A percentile compares a stretch with the other conserved stretches of the same genome.
Evolutionary conservation across 768 basidiomycete species (phyloP).

Genomic region (Tricholomella constricta): DNA sequence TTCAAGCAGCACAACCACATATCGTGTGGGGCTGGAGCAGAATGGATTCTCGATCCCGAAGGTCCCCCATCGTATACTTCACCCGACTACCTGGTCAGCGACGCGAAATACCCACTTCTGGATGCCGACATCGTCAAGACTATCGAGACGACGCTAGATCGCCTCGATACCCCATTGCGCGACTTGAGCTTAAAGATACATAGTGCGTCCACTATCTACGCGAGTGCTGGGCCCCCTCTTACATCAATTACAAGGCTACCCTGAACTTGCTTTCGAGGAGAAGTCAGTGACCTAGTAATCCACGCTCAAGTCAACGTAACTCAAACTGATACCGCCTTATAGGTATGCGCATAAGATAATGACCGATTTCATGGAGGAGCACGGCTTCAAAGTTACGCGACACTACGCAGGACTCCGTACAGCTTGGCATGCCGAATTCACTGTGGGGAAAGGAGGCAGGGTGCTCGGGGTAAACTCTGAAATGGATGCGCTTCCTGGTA

Average conservation of each 20-base stretch:
- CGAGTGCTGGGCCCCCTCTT: neutral
- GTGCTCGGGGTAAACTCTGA: conserved; percentile 81
- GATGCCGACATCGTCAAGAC: conserved; percentile 46
- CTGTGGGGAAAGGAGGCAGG: conserved; percentile 58
- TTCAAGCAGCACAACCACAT: neutral
- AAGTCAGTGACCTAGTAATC: conserved; percentile 38
- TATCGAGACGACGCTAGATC: conserved; percentile 56
- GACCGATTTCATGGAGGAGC: conserved; percentile 63
- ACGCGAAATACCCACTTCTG: conserved; percentile 16
- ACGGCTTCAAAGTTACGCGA: conserved; percentile 71
- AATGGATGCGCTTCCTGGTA: conserved; percentile 64
- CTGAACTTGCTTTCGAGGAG: conserved; percentile 69
- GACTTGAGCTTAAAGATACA: conserved; percentile 72
- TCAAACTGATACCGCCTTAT: conserved; percentile 4
- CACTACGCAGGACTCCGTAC: conserved; percentile 73
- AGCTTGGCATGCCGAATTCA: conserved; percentile 77
- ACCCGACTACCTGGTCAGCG: conserved; percentile 2
- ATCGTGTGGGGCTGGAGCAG: conserved; percentile 16
- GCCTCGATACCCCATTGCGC: conserved; percentile 54
- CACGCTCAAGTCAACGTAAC: neutral
- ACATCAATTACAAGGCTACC: conserved; percentile 48
- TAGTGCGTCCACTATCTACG: conserved; percentile 41
- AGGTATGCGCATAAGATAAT: conserved; percentile 76
- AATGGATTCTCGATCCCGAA: conserved; percentile 30
- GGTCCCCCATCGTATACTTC: conserved; percentile 44